phyloP scores from a whole-genome alignment of 164 flowering plant species.

The Hamamelis virginiana region DNA sequence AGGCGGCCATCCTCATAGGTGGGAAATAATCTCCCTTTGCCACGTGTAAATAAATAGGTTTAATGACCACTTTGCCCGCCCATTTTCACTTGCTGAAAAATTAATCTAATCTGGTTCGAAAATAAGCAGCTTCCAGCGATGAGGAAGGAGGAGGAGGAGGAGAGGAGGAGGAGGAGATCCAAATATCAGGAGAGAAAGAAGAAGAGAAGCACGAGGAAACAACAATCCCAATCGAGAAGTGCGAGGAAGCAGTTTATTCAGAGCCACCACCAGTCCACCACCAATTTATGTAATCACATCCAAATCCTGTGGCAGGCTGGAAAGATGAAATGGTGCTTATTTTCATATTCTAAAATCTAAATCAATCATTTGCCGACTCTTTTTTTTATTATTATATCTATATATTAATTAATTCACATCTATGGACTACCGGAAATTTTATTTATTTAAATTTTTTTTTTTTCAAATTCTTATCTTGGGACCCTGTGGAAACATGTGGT shows the following conservation, averaged over 20 bases:
- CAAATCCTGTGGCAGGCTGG: no score
- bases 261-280: neutral
- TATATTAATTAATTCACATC: no score
- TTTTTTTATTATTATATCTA: no score
- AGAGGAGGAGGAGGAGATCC: constrained; percentile 52
- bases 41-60: neutral
- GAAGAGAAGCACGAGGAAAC: constrained; percentile 37
- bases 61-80: neutral
- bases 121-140: constrained; percentile 55
- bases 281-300: constrained; percentile 3
- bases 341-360: no score
- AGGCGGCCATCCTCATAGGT: neutral
- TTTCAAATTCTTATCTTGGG: no score
- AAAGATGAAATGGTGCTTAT: no score
- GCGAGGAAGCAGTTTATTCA: constrained; percentile 14
- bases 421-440: no score
- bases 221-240: constrained; percentile 37
- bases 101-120: no score
- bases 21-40: neutral
- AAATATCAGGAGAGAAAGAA: constrained; percentile 30
- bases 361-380: no score
- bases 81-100: no score
- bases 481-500: no score
- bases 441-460: no score
- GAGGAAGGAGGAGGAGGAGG: constrained; percentile 71